Conservation (phyloP, 2,329 filamentous ascomycete genomes). For the Nemania serpens region DNA sequence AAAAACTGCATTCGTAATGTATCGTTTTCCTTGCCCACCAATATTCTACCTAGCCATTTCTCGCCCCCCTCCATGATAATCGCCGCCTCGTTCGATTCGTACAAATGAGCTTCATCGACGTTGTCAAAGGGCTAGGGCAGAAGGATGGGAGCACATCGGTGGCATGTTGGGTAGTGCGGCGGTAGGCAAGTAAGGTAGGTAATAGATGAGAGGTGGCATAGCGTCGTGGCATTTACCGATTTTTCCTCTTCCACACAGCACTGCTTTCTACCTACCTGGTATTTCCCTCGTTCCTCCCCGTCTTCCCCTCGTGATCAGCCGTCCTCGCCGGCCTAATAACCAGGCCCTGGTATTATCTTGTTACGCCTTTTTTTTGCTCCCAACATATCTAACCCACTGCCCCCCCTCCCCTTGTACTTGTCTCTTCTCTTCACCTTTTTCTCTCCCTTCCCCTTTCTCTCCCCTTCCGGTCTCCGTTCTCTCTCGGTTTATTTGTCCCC, state of each 20-base stretch:
- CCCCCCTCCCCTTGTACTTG: constrained; percentile 35
- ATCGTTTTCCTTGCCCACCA: constrained; percentile 13
- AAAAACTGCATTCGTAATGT: constrained; percentile 27
- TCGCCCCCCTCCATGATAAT: neutral
- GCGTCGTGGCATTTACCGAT: constrained; percentile 33
- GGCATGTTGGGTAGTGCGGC: constrained; percentile 20
- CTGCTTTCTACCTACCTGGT: constrained; percentile 18
- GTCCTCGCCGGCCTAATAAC: constrained; percentile 37
- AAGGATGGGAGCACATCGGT: constrained; percentile 21
- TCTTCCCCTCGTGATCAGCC: constrained; percentile 31
- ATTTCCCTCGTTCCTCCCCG: constrained; percentile 29
- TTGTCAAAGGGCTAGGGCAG: neutral
- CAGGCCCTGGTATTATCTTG: constrained; percentile 28
- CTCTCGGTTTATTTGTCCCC: constrained; percentile 11
- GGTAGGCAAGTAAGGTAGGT: constrained; percentile 19
- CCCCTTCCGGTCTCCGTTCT: constrained; percentile 12
- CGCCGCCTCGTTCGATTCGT: constrained; percentile 1
- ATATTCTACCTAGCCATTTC: neutral
- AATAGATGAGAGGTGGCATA: constrained; percentile 27
- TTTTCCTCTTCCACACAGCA: constrained; percentile 30
- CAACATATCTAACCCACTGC: constrained; percentile 42
- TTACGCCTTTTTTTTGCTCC: constrained; percentile 29
- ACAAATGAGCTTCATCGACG: constrained; percentile 16
- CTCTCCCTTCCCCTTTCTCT: constrained; percentile 27
- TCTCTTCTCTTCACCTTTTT: constrained; percentile 34